Base-by-base conservation (phyloP, 345 rosid genomes). In the Chamaenerion angustifolium region DNA sequence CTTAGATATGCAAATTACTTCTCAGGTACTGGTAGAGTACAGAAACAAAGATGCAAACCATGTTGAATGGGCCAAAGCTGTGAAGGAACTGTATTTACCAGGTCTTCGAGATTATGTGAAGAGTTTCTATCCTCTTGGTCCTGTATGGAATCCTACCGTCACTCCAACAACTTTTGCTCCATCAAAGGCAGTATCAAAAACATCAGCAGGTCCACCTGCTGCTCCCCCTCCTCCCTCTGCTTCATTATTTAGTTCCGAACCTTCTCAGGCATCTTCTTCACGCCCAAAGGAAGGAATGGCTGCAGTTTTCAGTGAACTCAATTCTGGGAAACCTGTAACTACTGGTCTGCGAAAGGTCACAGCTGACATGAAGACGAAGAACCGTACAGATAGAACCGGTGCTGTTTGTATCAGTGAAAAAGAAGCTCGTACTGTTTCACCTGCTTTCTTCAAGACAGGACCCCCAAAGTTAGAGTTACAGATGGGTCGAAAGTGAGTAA, bases 381-480 rank as follows among this genome's bases (percentile, higher is more conserved):
- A 80, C 51, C 80, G 80, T 40, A 44, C 69, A 3, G 88, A 80
- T 63, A 77, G 88, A 72, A 66, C 72, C 49, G 94, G 96, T 44
- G 69, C 77, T 58, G 90, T 92, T 73, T 63, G 73, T 65, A 59
- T 71, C 31, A 1, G 44, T 56, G 84, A 73, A 56, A 84, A 82
- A 68, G 87, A 59, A 68, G 54, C 65, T 27, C 81, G 60, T 40
- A 17, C 73, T 55, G 54, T 56, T 65, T 54, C 78, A 52, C 64
- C 82, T 27, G 72, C 83, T 17, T 55, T 75, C 68, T 72, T 90
- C 1, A 92, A 78, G 74, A 62, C 70, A 40, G 95, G 86, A 56
- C 96, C 96, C 52, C 95, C 98, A 8, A 88, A 82, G 54, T 52
- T 92, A 49, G 96, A 92, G 83, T 88, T 92, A 72, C 95, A 88